Percentiles rank a stretch among this genome's conserved stretches.
These are phyloP conservation scores for Stereum hirsutum DNA, from an alignment of 1,284 basidiomycete genomes.

Conservation along the genomic window DNA sequence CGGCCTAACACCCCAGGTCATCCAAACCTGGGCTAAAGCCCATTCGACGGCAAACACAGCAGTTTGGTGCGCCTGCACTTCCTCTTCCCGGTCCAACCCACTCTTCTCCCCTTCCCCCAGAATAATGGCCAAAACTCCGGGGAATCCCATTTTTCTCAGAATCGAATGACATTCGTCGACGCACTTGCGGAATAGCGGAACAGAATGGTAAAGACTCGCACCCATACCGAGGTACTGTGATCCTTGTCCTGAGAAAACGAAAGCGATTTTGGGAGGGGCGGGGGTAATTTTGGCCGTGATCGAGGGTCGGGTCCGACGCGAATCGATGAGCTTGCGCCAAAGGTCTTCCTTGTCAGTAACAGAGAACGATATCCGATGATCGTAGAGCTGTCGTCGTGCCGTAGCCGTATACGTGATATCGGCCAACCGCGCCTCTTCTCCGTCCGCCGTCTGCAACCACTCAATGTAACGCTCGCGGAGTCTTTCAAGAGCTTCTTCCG, in stretches of 20 bases:
- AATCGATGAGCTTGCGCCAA: constrained; percentile 27
- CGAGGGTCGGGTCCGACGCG: constrained; percentile 24
- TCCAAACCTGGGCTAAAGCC: constrained; percentile 50
- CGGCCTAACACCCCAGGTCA: constrained; percentile 54
- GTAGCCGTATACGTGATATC: constrained; percentile 59
- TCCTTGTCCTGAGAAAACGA: constrained; percentile 68
- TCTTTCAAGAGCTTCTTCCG: constrained; percentile 30
- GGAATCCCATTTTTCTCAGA: constrained; percentile 38
- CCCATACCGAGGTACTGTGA: constrained; percentile 62
- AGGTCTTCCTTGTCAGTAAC: constrained; percentile 35
- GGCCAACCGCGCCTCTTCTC: constrained; percentile 21
- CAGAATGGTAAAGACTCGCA: constrained; percentile 36
- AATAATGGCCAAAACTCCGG: constrained; percentile 40
- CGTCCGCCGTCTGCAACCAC: constrained; percentile 30
- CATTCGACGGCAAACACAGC: constrained; percentile 55
- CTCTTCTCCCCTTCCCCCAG: constrained; percentile 14
- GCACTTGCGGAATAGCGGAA: constrained; percentile 32
- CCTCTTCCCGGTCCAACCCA: constrained; percentile 16
- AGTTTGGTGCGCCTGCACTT: constrained; percentile 40
- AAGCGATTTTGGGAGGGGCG: constrained; percentile 29
- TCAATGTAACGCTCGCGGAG: constrained; percentile 37
- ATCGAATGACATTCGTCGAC: constrained; percentile 50
- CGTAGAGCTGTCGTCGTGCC: constrained; percentile 48
- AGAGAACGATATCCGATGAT: constrained; percentile 39
- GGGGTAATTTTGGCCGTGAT: no score